phyloP scores from a whole-genome alignment of 345 rosid species.

The Balakata baccata region DNA sequence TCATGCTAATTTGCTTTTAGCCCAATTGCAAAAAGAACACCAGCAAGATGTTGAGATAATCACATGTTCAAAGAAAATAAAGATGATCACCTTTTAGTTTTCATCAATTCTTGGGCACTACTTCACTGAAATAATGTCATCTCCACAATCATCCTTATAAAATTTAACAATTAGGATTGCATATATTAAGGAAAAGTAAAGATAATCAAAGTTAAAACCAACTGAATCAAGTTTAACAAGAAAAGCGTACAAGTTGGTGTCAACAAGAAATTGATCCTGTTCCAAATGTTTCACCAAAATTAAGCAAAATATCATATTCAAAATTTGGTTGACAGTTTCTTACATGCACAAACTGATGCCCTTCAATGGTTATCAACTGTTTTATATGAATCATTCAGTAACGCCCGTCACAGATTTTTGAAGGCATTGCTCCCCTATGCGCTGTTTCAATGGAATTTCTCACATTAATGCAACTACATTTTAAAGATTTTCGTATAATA shows the following conservation, averaged over 20 bases:
- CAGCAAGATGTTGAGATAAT: background rate
- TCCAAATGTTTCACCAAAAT: background rate
- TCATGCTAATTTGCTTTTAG: background rate
- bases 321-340: background rate
- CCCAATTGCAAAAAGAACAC: background rate
- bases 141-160: background rate
- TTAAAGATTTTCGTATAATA: background rate
- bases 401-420: background rate
- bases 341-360: background rate
- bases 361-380: background rate
- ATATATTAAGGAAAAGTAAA: background rate
- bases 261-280: background rate
- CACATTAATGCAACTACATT: background rate
- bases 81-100: background rate
- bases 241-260: background rate
- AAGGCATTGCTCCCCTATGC: background rate
- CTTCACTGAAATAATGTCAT: background rate
- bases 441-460: background rate
- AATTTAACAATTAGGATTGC: background rate
- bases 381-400: conserved; percentile 4
- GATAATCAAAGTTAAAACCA: background rate
- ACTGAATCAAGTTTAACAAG: background rate
- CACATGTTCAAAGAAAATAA: background rate
- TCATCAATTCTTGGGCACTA: background rate
- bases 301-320: background rate